A percentile compares a stretch with the other conserved stretches of the same genome.
phyloP scores from a whole-genome alignment of 2,329 filamentous ascomycete species.

The Claviceps humidiphila region DNA sequence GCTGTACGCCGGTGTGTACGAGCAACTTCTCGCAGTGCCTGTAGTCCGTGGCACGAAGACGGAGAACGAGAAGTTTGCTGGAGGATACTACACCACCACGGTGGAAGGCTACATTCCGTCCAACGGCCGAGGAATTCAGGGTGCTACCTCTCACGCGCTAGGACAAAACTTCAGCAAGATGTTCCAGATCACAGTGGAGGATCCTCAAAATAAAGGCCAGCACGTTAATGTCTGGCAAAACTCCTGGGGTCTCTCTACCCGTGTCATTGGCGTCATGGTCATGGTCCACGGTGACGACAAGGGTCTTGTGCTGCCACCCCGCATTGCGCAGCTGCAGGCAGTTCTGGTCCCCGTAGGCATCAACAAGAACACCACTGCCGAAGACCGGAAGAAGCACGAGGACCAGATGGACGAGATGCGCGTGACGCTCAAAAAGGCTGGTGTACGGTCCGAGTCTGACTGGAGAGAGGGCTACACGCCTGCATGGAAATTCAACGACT shows the following conservation, averaged over 20 bases:
- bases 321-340: slow-evolving; percentile 74
- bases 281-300: slow-evolving; percentile 97
- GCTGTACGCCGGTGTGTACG: slow-evolving; percentile 82
- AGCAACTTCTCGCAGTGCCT: slow-evolving; percentile 85
- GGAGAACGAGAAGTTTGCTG: slow-evolving; percentile 95
- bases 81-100: slow-evolving; percentile 91
- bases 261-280: slow-evolving; percentile 96
- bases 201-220: slow-evolving; percentile 68
- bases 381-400: slow-evolving; percentile 65
- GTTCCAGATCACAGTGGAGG: slow-evolving; percentile 96
- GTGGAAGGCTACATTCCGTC: slow-evolving; percentile 94
- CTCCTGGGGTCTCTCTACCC: slow-evolving; percentile 95
- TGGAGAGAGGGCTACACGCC: slow-evolving; percentile 84
- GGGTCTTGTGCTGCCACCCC: slow-evolving; percentile 83
- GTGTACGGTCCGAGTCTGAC: slow-evolving; percentile 70
- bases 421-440: slow-evolving; percentile 53
- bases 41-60: slow-evolving; percentile 92
- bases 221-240: slow-evolving; percentile 94
- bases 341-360: slow-evolving; percentile 88
- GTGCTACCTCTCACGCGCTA: slow-evolving; percentile 83
- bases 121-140: slow-evolving; percentile 93
- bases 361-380: slow-evolving; percentile 71
- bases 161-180: slow-evolving; percentile 99
- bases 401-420: slow-evolving; percentile 62
- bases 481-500: slow-evolving; percentile 98